Evolutionary conservation across 495 filamentous ascomycete genomes (phyloP).

Genomic region (Barbatosphaeria neglecta): DNA sequence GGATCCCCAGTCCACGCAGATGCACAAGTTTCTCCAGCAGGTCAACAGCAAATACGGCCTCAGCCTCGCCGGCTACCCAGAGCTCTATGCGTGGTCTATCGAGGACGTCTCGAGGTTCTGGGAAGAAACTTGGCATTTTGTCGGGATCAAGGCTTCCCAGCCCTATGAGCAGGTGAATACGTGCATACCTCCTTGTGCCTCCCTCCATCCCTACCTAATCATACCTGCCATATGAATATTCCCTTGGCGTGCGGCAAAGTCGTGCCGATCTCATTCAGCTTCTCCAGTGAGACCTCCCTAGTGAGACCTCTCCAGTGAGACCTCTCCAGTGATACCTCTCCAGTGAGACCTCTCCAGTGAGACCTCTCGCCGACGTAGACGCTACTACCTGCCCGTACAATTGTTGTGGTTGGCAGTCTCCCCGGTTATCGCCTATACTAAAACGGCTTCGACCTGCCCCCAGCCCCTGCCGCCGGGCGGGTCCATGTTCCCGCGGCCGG

Average conservation of each 20-base stretch:
- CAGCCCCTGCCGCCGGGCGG: conserved; percentile 58
- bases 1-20: conserved; percentile 52
- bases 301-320: too few species aligned
- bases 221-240: too few species aligned
- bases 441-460: conserved; percentile 3
- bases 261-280: not conserved
- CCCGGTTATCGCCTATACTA: not conserved
- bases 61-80: conserved; percentile 50
- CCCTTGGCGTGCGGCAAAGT: too few species aligned
- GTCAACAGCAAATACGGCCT: conserved; percentile 57
- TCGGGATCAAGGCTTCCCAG: conserved; percentile 56
- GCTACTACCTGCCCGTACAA: too few species aligned
- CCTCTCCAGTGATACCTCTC: too few species aligned
- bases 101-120: conserved; percentile 67
- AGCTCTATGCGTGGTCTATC: conserved; percentile 75
- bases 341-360: too few species aligned
- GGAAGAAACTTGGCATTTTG: conserved; percentile 76
- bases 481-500: conserved; percentile 72
- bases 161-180: conserved; percentile 44
- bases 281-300: not conserved
- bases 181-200: not conserved
- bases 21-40: conserved; percentile 56
- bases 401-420: not conserved
- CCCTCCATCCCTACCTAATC: too few species aligned
- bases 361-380: too few species aligned